Evolutionary conservation across 106 monocot species (phyloP).

Genomic region (Platanthera zijinensis): DNA sequence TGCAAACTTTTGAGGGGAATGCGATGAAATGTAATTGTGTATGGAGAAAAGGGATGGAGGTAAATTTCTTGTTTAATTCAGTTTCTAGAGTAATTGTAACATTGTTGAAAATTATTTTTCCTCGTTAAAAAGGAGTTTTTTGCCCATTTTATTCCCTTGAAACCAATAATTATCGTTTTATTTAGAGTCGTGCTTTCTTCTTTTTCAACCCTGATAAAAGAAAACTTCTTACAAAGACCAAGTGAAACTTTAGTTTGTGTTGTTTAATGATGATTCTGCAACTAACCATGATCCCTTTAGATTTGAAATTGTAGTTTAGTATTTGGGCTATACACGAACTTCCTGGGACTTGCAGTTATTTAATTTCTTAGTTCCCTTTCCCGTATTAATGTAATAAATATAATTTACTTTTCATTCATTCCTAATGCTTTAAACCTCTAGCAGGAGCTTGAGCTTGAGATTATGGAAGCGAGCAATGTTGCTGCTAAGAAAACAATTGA

Average conservation of each 20-base stretch:
- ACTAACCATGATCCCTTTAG: background rate
- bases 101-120: background rate
- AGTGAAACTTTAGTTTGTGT: background rate
- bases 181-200: background rate
- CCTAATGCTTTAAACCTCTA: slow-evolving; percentile 4
- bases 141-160: background rate
- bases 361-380: background rate
- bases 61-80: slow-evolving; percentile 13
- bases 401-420: background rate
- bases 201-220: background rate
- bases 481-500: slow-evolving; percentile 62
- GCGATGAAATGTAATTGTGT: slow-evolving; percentile 19
- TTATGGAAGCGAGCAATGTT: slow-evolving; percentile 37
- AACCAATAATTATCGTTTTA: background rate
- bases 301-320: no score
- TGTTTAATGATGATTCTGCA: background rate
- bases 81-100: background rate
- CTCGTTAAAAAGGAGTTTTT: background rate
- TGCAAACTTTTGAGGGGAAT: slow-evolving; percentile 28
- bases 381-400: background rate
- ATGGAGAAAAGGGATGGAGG: slow-evolving; percentile 53
- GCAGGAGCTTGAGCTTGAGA: slow-evolving; percentile 54
- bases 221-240: background rate
- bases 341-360: background rate
- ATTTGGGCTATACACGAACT: background rate